Evolutionary conservation across 805 yeast genomes (phyloP).

Genomic region (Lipomyces sp.): DNA sequence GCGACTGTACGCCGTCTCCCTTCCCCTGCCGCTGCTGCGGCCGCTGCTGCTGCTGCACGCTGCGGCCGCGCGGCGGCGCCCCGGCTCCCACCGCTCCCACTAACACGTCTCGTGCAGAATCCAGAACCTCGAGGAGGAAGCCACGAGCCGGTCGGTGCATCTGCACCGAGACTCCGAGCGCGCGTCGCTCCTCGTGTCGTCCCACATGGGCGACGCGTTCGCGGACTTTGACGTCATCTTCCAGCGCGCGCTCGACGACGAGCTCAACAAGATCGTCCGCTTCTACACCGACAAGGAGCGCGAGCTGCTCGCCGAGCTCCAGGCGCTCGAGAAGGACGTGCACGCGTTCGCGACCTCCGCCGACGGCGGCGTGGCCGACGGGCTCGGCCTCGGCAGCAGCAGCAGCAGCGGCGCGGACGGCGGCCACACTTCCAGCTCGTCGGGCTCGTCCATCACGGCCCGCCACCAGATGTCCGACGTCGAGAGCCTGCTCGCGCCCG

Average conservation of each 20-base stretch:
- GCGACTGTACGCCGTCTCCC: slow-evolving; percentile 45
- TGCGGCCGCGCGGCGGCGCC: too few relatives aligned
- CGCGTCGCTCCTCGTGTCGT: slow-evolving; percentile 36
- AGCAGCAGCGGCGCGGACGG: slow-evolving; percentile 6
- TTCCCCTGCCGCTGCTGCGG: neutral
- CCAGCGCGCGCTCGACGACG: slow-evolving; percentile 68
- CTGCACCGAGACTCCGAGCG: slow-evolving; percentile 32
- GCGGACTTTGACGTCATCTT: slow-evolving; percentile 60
- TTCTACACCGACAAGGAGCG: slow-evolving; percentile 70
- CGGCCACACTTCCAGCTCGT: slow-evolving; percentile 6
- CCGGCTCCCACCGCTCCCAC: neutral
- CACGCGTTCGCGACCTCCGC: slow-evolving; percentile 50
- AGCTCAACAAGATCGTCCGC: slow-evolving; percentile 67
- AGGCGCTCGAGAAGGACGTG: slow-evolving; percentile 58
- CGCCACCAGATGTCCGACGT: slow-evolving; percentile 7
- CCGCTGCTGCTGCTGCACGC: neutral
- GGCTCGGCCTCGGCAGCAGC: too few relatives aligned
- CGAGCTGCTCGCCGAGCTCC: slow-evolving; percentile 52
- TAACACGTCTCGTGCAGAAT: slow-evolving; percentile 39
- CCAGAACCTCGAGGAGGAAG: slow-evolving; percentile 66
- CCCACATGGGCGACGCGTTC: slow-evolving; percentile 23
- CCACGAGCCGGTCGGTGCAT: slow-evolving; percentile 32
- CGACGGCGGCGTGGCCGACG: neutral
- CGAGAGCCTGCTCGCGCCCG: slow-evolving; percentile 9
- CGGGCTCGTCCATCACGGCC: slow-evolving; percentile 19